Evolutionary conservation across 768 basidiomycete genomes (phyloP).

Genomic region (Tephrocybe sp.): DNA sequence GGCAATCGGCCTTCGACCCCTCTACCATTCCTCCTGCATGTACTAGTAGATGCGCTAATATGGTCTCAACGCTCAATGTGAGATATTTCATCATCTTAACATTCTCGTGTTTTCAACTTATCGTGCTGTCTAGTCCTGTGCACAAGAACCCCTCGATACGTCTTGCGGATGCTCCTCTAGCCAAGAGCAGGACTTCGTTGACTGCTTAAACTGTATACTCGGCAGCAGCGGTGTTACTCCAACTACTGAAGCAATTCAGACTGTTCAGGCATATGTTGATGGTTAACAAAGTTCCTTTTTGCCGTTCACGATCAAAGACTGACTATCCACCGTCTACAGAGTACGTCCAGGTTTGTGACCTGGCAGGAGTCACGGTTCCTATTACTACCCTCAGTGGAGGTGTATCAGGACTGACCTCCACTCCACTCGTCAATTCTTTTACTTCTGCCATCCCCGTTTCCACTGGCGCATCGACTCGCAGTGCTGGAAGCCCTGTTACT

Average conservation of each 20-base stretch:
- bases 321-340: conserved; percentile 4
- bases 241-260: background rate
- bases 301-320: background rate
- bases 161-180: conserved; percentile 10
- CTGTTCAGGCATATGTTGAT: conserved; percentile 6
- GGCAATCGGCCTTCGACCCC: conserved; percentile 13
- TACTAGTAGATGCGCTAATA: background rate
- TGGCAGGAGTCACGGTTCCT: conserved; percentile 11
- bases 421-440: background rate
- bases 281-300: conserved; percentile 6
- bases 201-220: conserved; percentile 15
- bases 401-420: conserved; percentile 2
- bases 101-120: background rate
- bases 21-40: conserved; percentile 8
- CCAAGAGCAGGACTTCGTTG: conserved; percentile 9
- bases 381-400: conserved; percentile 13
- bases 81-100: background rate
- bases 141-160: background rate
- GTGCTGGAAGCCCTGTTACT: no score
- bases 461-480: background rate
- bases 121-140: conserved; percentile 2
- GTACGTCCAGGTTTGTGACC: conserved; percentile 8
- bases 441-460: background rate
- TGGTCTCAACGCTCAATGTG: conserved; percentile 6
- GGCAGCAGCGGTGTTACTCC: background rate